Conservation (phyloP, 1,284 basidiomycete genomes). For the Ustilago crameri region DNA sequence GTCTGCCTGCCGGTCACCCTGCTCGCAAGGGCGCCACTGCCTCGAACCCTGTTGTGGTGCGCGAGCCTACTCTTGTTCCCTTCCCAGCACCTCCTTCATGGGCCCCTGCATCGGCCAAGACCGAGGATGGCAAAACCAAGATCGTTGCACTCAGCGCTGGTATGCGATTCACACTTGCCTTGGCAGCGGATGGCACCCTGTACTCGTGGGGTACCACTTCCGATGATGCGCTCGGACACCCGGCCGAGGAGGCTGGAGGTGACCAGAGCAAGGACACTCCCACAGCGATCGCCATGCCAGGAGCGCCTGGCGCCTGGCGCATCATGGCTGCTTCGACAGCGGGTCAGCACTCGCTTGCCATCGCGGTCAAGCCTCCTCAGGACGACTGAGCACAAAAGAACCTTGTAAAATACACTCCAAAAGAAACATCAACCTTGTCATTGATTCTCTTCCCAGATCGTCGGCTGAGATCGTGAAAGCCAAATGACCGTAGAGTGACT, state of each 20-base stretch:
- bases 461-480: too few relatives aligned
- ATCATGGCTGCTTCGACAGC: conserved; percentile 70
- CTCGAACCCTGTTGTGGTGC: conserved; percentile 45
- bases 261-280: conserved; percentile 73
- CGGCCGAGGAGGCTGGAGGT: conserved; percentile 61
- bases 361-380: conserved; percentile 63
- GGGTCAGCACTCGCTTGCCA: conserved; percentile 71
- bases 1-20: conserved; percentile 46
- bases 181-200: conserved; percentile 80
- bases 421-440: background rate
- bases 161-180: conserved; percentile 82
- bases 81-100: conserved; percentile 68
- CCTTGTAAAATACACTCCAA: background rate
- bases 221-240: conserved; percentile 70
- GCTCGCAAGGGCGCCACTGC: conserved; percentile 36
- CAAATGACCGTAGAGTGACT: too few relatives aligned
- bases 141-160: conserved; percentile 81
- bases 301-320: conserved; percentile 69
- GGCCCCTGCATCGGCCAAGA: conserved; percentile 55
- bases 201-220: conserved; percentile 88
- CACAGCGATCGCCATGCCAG: conserved; percentile 74
- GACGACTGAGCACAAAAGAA: conserved; percentile 31
- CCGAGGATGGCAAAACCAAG: conserved; percentile 72
- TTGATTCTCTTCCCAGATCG: background rate
- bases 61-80: conserved; percentile 58